phyloP scores from a whole-genome alignment of 805 yeast species.

The Pichia gijzeniarum region DNA sequence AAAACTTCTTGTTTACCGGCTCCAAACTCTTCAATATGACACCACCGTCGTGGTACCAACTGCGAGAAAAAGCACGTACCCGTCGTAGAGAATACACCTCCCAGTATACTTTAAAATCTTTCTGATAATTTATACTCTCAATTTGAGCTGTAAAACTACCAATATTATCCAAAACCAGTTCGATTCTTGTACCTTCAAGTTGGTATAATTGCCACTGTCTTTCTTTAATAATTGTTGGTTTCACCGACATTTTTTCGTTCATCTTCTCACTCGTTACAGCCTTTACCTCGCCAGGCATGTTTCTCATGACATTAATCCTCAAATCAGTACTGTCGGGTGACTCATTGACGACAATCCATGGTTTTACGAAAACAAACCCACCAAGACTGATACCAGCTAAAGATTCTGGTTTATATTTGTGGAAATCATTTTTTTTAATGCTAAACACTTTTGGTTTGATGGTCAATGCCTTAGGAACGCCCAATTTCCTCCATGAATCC shows the following conservation, averaged over 20 bases:
- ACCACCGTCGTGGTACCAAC: neutral
- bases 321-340: neutral
- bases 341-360: constrained; percentile 4
- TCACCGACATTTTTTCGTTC: neutral
- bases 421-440: no score
- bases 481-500: no score
- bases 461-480: neutral
- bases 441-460: neutral
- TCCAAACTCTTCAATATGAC: neutral
- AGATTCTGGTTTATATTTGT: neutral
- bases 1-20: neutral
- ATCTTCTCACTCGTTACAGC: neutral
- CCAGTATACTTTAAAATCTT: constrained; percentile 3
- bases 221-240: neutral
- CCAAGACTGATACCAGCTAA: neutral
- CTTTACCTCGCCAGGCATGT: constrained; percentile 3
- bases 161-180: constrained; percentile 8
- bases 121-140: neutral
- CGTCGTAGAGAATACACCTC: constrained; percentile 3
- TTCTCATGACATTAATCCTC: neutral
- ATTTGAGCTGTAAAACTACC: constrained; percentile 2
- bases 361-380: constrained; percentile 2
- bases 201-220: constrained; percentile 3
- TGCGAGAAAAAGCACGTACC: neutral
- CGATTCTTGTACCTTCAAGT: neutral